Evolutionary conservation across 805 yeast species (phyloP), one percentile per base, ranked within the genome.

Genomic region (Metschnikowia reukaufii): DNA sequence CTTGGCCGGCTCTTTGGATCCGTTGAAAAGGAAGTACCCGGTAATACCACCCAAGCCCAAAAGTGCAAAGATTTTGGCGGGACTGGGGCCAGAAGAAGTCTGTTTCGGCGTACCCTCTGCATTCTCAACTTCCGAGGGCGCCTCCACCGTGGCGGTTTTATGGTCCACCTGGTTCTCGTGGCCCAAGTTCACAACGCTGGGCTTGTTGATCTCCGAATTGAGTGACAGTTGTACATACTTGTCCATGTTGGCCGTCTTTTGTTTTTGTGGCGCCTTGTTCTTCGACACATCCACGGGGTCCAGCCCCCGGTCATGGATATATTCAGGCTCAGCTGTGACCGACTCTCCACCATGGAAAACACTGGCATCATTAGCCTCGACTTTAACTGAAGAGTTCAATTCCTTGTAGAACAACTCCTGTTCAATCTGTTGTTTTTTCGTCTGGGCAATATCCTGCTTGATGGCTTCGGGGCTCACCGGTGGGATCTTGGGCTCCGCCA

Each of bases 381-480:
- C 76, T 54, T 72, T 72, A 33, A 68, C 55, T 9, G 74, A 67
- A 6, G 66, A 54, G 43, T 61, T 58, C 41, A 56, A 52, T 45
- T 72, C 76, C 52, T 63, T 58, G 45, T 59, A 49, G 45, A 66
- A 60, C 62, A 68, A 49, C 49, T 73, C 76, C 27, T 59, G 58
- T 50, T 68, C 77, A 12, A 70, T 68, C 37, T 60, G 57, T 39
- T 65, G 66, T 42, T 62, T 66, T 51, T 66, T 73, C 36, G 67
- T 65, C 10, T 74, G 73, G 25, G 76, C 77, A 48, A 70, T 66
- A 40, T 79, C 82, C 51, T 75, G 74, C 38, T 74, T 70, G 30
- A 78, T 71, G 2, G 80, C 73, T 43, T 79, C 78, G 36, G 73
- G 73, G 49, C 73, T 67, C 47, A 72, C 62, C 8, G 77, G 76